Percentiles rank a stretch among this genome's conserved stretches.
Evolutionary conservation across 352 stramenopile species (phyloP).

Genomic region (Globisporangium carolinianum): DNA sequence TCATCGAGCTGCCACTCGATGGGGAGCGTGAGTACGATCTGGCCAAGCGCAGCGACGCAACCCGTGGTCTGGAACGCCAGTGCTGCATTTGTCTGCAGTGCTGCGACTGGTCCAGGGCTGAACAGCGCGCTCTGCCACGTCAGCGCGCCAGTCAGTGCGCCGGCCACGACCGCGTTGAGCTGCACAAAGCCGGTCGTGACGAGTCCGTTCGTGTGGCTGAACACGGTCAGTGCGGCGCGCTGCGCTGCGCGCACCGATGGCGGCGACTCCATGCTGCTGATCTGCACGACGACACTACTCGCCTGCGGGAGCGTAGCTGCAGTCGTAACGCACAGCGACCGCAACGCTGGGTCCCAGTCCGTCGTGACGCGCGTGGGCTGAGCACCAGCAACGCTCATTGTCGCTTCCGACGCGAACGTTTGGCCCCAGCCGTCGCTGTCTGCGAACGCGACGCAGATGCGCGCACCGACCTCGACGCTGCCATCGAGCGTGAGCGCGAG

Average conservation of each 20-base stretch:
- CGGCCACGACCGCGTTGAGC: constrained; percentile 27
- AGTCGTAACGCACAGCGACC: constrained; percentile 23
- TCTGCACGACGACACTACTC: constrained; percentile 25
- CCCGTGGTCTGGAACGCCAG: constrained; percentile 37
- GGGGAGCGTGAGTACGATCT: constrained; percentile 33
- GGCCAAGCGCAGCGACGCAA: constrained; percentile 22
- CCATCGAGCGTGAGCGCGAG: constrained; percentile 35
- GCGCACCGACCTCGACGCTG: constrained; percentile 26
- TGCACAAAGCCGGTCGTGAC: constrained; percentile 34
- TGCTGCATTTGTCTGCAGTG: constrained; percentile 30
- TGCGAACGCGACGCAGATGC: constrained; percentile 27
- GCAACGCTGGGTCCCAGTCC: constrained; percentile 10
- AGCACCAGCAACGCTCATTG: constrained; percentile 7
- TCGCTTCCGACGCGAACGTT: constrained; percentile 20
- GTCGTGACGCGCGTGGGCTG: constrained; percentile 4
- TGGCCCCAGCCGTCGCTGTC: constrained; percentile 26
- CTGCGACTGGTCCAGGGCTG: constrained; percentile 43
- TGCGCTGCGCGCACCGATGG: constrained; percentile 24
- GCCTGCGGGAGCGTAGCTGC: constrained; percentile 24
- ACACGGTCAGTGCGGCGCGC: constrained; percentile 16
- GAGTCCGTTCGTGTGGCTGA: constrained; percentile 37
- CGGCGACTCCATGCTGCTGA: constrained; percentile 40
- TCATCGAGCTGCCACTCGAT: constrained; percentile 32
- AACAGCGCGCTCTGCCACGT: constrained; percentile 39
- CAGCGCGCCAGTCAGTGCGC: constrained; percentile 27